Evolutionary conservation across 1,139 yeast species (phyloP).

Genomic region (Suhomyces panamericanus): DNA sequence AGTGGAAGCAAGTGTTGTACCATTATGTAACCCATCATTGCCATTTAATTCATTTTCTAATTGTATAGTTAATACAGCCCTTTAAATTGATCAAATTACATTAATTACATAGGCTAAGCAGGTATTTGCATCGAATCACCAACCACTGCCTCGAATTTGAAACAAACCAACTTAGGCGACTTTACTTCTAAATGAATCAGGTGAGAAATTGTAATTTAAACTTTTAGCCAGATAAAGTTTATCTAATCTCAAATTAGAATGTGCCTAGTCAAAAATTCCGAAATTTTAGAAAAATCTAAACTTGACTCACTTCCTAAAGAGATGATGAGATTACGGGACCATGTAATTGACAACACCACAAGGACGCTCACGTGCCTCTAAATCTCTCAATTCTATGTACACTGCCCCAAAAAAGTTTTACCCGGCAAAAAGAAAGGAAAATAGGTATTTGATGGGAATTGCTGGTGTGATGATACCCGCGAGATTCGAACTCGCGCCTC

Average conservation of each 20-base stretch:
- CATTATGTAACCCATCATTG: slow-evolving; percentile 15
- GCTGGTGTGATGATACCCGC: slow-evolving; percentile 45
- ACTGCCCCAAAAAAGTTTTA: too few relatives aligned
- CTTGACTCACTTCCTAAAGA: not conserved
- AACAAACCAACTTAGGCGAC: too few relatives aligned
- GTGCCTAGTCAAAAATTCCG: not conserved
- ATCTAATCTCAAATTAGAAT: not conserved
- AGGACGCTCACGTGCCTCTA: not conserved
- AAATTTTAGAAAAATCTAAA: not conserved
- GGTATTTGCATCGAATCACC: not conserved
- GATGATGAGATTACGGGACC: too few relatives aligned
- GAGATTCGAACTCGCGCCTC: slow-evolving; percentile 61
- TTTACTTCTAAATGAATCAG: too few relatives aligned
- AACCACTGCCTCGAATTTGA: too few relatives aligned
- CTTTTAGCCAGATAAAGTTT: not conserved
- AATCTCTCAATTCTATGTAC: not conserved
- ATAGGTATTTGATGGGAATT: slow-evolving; percentile 18
- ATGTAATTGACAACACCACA: not conserved
- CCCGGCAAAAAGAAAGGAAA: slow-evolving; percentile 14
- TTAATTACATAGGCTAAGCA: not conserved
- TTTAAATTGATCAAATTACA: slow-evolving; percentile 2
- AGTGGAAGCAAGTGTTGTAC: slow-evolving; percentile 19
- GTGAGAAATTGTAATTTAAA: too few relatives aligned
- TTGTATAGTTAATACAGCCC: slow-evolving; percentile 10
- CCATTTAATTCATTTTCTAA: slow-evolving; percentile 8